These are phyloP conservation scores for Colletotrichum lupini DNA, from an alignment of 2,329 filamentous ascomycete genomes.

Conservation along the genomic window DNA sequence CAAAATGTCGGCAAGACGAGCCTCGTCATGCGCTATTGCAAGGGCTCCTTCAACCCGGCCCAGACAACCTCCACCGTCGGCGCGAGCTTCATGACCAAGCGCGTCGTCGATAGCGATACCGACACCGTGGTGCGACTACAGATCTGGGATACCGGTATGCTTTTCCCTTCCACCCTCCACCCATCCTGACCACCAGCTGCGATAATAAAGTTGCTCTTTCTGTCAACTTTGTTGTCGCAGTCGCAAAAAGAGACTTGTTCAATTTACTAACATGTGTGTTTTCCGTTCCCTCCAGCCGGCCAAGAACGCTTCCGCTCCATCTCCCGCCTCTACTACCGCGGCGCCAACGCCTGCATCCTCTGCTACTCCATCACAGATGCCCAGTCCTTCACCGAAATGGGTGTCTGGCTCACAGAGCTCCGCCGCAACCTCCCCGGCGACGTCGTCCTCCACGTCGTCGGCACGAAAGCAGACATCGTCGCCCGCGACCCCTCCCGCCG, in stretches of 20 bases:
- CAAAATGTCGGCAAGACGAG: slow-evolving; percentile 86
- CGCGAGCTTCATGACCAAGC: slow-evolving; percentile 83
- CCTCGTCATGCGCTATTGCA: slow-evolving; percentile 80
- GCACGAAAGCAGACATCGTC: slow-evolving; percentile 92
- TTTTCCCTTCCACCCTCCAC: background rate
- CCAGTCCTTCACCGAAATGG: slow-evolving; percentile 90
- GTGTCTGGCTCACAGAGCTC: slow-evolving; percentile 87
- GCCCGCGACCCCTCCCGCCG: slow-evolving; percentile 82
- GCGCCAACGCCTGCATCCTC: slow-evolving; percentile 91
- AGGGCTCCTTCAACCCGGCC: slow-evolving; percentile 75
- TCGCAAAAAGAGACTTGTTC: background rate
- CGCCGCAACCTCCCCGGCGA: slow-evolving; percentile 81
- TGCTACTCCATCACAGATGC: slow-evolving; percentile 95
- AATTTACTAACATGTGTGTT: background rate
- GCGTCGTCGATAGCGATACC: slow-evolving; percentile 83
- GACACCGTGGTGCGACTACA: slow-evolving; percentile 91
- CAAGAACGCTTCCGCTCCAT: slow-evolving; percentile 97
- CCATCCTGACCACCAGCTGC: no score
- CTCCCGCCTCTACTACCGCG: slow-evolving; percentile 94
- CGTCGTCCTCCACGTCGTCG: slow-evolving; percentile 92
- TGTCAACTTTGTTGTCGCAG: background rate
- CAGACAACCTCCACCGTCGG: slow-evolving; percentile 78
- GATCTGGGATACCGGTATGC: slow-evolving; percentile 88
- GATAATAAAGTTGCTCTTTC: background rate
- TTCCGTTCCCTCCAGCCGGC: slow-evolving; percentile 64